Evolutionary conservation across 225 moss, liverwort and hornwort genomes (phyloP).

Genomic region (Neckera pumila): DNA sequence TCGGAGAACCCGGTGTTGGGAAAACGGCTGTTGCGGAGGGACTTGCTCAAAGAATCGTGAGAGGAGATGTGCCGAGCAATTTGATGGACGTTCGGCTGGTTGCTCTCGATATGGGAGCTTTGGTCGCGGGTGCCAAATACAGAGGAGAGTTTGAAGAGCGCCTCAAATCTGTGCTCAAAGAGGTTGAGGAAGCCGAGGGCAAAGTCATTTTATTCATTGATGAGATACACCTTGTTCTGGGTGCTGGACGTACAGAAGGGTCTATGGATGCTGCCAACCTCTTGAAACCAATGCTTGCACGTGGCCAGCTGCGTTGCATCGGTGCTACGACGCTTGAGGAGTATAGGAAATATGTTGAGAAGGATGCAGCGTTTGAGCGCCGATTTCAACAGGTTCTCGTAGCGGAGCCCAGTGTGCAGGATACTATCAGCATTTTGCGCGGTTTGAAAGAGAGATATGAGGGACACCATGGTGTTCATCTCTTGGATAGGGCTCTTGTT

Average conservation of each 20-base stretch:
- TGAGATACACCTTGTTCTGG: constrained; percentile 88
- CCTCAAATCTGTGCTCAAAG: constrained; percentile 80
- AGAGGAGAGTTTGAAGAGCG: constrained; percentile 95
- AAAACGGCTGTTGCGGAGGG: constrained; percentile 97
- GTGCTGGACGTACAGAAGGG: constrained; percentile 73
- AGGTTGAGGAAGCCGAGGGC: constrained; percentile 81
- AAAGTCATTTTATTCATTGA: constrained; percentile 93
- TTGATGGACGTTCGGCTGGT: constrained; percentile 69
- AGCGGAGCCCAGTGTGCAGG: constrained; percentile 73
- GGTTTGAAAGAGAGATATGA: constrained; percentile 96
- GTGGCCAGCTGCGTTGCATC: constrained; percentile 85
- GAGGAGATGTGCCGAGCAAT: constrained; percentile 92
- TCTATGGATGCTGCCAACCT: constrained; percentile 99
- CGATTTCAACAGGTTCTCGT: constrained; percentile 90
- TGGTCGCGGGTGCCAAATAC: constrained; percentile 87
- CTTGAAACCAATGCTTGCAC: constrained; percentile 93
- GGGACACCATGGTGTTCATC: constrained; percentile 83
- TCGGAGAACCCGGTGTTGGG: constrained; percentile 93
- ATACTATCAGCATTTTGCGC: constrained; percentile 77
- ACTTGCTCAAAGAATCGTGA: constrained; percentile 79
- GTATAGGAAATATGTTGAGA: constrained; percentile 87
- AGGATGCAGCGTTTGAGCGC: constrained; percentile 91
- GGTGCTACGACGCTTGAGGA: constrained; percentile 87
- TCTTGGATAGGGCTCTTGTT: constrained; percentile 79
- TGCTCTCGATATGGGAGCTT: constrained; percentile 84